These are phyloP conservation scores for Gnaphalium uliginosum DNA, from an alignment of 129 eudicot species.

Conservation along the genomic window DNA sequence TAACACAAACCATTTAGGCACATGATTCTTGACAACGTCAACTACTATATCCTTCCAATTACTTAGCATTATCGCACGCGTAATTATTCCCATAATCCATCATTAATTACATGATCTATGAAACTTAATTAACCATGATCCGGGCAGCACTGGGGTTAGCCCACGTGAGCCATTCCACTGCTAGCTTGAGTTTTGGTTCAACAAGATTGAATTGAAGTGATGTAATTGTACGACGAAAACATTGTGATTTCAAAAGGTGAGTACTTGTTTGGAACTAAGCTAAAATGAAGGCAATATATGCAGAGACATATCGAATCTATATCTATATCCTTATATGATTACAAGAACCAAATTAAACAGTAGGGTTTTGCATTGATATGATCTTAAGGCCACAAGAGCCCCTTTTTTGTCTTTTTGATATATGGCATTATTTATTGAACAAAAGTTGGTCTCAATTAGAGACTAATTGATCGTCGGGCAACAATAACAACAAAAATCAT, in stretches of 20 bases:
- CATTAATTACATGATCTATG: not conserved
- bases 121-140: slow-evolving; percentile 16
- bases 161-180: slow-evolving; percentile 12
- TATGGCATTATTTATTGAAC: slow-evolving; percentile 33
- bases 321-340: slow-evolving; percentile 41
- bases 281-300: slow-evolving; percentile 32
- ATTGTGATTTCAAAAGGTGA: slow-evolving; percentile 12
- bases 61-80: not conserved
- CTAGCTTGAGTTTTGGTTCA: slow-evolving; percentile 14
- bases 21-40: slow-evolving; percentile 30
- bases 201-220: not conserved
- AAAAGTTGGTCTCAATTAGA: slow-evolving; percentile 17
- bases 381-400: slow-evolving; percentile 14
- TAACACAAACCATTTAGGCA: slow-evolving; percentile 31
- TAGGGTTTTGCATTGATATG: slow-evolving; percentile 15
- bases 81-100: slow-evolving; percentile 2
- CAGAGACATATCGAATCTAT: slow-evolving; percentile 43
- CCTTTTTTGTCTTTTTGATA: slow-evolving; percentile 29
- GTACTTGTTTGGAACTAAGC: slow-evolving; percentile 38
- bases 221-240: slow-evolving; percentile 15
- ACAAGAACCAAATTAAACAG: slow-evolving; percentile 29
- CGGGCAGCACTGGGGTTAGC: not conserved
- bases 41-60: slow-evolving; percentile 14
- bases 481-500: slow-evolving; percentile 34
- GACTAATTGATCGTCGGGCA: slow-evolving; percentile 14